phyloP scores from a whole-genome alignment of 75 land plant species.

The Cunninghamia lanceolata region DNA sequence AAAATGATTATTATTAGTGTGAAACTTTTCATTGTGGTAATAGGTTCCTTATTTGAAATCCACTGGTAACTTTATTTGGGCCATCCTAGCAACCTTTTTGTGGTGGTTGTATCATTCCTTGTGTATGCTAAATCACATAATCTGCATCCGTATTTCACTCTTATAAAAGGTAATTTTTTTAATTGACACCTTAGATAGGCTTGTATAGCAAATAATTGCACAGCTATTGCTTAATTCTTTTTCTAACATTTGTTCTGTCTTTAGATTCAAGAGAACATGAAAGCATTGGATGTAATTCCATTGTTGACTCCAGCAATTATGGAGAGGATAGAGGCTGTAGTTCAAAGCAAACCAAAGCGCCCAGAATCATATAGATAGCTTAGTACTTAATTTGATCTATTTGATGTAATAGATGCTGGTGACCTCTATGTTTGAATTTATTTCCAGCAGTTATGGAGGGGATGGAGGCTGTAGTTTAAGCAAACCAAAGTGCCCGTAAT shows the following conservation, averaged over 20 bases:
- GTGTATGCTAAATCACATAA: neutral
- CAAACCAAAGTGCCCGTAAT: conserved; percentile 81
- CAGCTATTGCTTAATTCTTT: neutral
- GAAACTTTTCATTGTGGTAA: neutral
- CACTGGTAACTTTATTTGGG: neutral
- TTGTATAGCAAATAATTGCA: neutral
- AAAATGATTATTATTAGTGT: neutral
- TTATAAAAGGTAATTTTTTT: neutral
- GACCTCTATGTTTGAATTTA: neutral
- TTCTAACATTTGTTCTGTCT: neutral
- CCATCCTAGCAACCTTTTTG: neutral
- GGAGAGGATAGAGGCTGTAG: conserved; percentile 81
- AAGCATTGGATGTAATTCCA: conserved; percentile 81
- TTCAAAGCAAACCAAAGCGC: conserved; percentile 82
- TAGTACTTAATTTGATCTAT: conserved; percentile 1
- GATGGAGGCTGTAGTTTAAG: conserved; percentile 78
- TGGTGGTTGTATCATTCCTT: neutral
- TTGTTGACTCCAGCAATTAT: conserved; percentile 73
- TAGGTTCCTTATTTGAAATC: neutral
- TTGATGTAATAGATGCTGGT: neutral
- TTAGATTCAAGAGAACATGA: conserved; percentile 96
- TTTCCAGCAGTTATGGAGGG: conserved; percentile 70
- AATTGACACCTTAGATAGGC: neutral
- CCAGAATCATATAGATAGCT: conserved; percentile 57
- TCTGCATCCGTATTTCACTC: neutral